A percentile compares a stretch with the other conserved stretches of the same genome.
These are phyloP conservation scores for Uromyces viciae-fabae DNA, from an alignment of 1,284 basidiomycete genomes.

Conservation along the genomic window DNA sequence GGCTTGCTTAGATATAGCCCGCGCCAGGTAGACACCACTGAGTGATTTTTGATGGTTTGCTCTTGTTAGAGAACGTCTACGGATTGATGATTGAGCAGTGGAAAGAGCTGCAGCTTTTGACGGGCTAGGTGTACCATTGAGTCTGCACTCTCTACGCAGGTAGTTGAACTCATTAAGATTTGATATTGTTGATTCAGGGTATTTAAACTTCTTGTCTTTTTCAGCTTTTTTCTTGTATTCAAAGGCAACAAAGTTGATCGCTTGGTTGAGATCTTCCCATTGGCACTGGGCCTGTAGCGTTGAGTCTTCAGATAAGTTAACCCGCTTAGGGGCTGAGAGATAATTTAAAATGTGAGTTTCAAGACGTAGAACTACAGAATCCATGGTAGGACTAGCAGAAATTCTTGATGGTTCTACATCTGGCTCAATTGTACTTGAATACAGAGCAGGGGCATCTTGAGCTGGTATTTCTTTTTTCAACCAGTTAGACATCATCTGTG, in stretches of 20 bases:
- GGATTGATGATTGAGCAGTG: neutral
- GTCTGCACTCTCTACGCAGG: neutral
- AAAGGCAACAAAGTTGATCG: neutral
- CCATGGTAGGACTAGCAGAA: too few relatives aligned
- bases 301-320: neutral
- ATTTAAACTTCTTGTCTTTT: neutral
- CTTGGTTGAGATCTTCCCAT: neutral
- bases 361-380: neutral
- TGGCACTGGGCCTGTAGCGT: neutral
- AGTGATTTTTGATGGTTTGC: neutral
- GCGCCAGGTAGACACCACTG: neutral
- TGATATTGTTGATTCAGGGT: neutral
- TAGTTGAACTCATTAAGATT: neutral
- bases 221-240: neutral
- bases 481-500: conserved; percentile 8
- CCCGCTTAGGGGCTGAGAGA: neutral
- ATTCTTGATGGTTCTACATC: too few relatives aligned
- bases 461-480: neutral
- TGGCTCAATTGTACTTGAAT: too few relatives aligned
- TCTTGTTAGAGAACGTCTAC: neutral
- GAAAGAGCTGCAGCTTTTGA: neutral
- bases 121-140: neutral
- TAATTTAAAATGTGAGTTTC: neutral
- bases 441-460: too few relatives aligned
- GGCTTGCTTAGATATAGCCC: neutral